Conservation (phyloP, 345 rosid species). For the Lepidium africanum region DNA sequence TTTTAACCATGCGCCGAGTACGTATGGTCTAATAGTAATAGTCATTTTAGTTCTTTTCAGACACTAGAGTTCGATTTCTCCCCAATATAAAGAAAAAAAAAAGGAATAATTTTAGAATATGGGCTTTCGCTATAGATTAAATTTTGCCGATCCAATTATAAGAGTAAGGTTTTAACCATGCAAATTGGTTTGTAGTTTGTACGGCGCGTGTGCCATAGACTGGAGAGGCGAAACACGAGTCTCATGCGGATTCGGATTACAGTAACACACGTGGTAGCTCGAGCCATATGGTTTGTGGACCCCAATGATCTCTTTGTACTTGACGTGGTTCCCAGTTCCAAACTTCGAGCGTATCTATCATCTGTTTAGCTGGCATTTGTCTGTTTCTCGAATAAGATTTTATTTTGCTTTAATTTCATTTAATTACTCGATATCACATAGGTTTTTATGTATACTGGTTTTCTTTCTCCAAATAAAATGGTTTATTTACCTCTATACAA, state of each 20-base stretch:
- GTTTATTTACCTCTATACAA: background rate
- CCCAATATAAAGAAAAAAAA: too few relatives aligned
- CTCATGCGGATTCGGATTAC: background rate
- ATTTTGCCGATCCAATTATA: too few relatives aligned
- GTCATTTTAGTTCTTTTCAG: too few relatives aligned
- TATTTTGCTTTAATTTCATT: background rate
- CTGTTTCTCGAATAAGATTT: background rate
- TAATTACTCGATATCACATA: background rate
- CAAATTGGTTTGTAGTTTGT: too few relatives aligned
- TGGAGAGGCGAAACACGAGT: background rate
- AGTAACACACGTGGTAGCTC: background rate
- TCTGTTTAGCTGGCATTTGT: background rate
- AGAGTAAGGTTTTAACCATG: too few relatives aligned
- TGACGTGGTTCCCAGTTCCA: conserved; percentile 14
- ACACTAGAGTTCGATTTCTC: too few relatives aligned
- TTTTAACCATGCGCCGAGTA: too few relatives aligned
- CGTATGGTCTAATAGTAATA: too few relatives aligned
- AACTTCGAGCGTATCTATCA: background rate
- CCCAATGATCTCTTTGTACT: background rate
- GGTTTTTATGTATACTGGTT: too few relatives aligned
- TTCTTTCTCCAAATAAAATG: background rate
- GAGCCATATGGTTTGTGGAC: background rate
- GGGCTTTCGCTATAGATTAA: too few relatives aligned
- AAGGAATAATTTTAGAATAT: too few relatives aligned
- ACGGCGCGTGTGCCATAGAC: background rate